Percentiles rank a stretch among this genome's conserved stretches.
These are phyloP conservation scores for Hyaloscypha hepaticicola DNA, from an alignment of 495 filamentous ascomycete species.

Conservation along the genomic window DNA sequence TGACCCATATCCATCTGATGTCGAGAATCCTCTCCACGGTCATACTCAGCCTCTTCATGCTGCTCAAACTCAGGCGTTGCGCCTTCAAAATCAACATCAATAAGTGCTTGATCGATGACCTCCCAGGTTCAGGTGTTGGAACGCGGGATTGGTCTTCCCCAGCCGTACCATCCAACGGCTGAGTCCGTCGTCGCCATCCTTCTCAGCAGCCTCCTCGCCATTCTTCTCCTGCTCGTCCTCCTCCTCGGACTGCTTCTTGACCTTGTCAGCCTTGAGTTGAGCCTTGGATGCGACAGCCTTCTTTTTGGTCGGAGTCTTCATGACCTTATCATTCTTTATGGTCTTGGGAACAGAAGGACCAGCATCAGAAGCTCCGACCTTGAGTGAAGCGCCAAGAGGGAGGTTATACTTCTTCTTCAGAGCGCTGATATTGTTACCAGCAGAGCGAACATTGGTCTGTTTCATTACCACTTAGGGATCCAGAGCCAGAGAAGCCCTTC, in stretches of 20 bases:
- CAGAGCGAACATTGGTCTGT: conserved; percentile 36
- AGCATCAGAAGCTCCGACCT: neutral
- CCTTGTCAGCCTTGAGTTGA: neutral
- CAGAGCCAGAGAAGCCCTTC: conserved; percentile 19
- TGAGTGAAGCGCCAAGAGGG: conserved; percentile 24
- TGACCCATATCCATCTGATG: conserved; percentile 45
- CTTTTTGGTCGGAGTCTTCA: conserved; percentile 5
- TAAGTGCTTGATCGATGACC: no score
- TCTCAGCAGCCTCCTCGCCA: no score
- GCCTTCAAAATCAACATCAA: no score
- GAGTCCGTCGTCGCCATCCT: no score
- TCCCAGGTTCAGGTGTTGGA: no score
- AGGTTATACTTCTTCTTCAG: conserved; percentile 36
- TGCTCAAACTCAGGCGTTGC: no score
- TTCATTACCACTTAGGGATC: conserved; percentile 28
- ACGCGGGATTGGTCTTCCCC: no score
- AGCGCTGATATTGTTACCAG: conserved; percentile 34
- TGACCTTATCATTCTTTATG: neutral
- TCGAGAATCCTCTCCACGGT: no score
- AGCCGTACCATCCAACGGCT: no score
- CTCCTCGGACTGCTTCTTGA: conserved; percentile 7
- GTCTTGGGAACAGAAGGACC: conserved; percentile 4
- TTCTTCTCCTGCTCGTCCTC: no score
- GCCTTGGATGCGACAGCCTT: neutral
- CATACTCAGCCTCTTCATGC: no score